Evolutionary conservation across 768 basidiomycete genomes (phyloP).

Genomic region (Leucosporidium yakuticum): DNA sequence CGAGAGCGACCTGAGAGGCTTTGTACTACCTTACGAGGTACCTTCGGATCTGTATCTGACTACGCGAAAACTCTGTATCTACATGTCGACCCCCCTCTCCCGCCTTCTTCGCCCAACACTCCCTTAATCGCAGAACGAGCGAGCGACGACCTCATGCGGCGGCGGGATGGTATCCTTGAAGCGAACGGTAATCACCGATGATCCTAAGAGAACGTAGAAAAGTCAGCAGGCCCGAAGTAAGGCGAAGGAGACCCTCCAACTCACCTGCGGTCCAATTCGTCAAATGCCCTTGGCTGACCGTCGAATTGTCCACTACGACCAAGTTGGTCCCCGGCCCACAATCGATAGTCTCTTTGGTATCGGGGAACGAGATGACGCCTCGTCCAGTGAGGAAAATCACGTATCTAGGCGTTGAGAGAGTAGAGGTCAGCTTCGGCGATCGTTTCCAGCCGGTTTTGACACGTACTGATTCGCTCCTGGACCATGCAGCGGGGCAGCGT

Average conservation of each 20-base stretch:
- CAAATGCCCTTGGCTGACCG: not conserved
- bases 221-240: not conserved
- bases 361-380: not conserved
- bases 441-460: too few relatives aligned
- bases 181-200: not conserved
- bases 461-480: not conserved
- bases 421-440: too few relatives aligned
- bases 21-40: too few relatives aligned
- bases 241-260: not conserved
- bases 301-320: conserved; percentile 1
- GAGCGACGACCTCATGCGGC: not conserved
- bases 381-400: not conserved
- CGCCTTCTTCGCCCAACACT: too few relatives aligned
- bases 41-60: too few relatives aligned
- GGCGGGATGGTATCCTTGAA: not conserved
- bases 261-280: not conserved
- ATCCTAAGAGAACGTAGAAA: not conserved
- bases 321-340: not conserved
- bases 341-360: not conserved
- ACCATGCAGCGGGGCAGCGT: not conserved
- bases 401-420: not conserved
- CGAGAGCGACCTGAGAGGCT: too few relatives aligned
- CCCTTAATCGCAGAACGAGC: not conserved
- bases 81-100: too few relatives aligned
- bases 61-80: too few relatives aligned